A percentile compares a stretch with the other conserved stretches of the same genome.
These are phyloP conservation scores for Lachnellula willkommii DNA, from an alignment of 2,329 filamentous ascomycete species.

Conservation along the genomic window DNA sequence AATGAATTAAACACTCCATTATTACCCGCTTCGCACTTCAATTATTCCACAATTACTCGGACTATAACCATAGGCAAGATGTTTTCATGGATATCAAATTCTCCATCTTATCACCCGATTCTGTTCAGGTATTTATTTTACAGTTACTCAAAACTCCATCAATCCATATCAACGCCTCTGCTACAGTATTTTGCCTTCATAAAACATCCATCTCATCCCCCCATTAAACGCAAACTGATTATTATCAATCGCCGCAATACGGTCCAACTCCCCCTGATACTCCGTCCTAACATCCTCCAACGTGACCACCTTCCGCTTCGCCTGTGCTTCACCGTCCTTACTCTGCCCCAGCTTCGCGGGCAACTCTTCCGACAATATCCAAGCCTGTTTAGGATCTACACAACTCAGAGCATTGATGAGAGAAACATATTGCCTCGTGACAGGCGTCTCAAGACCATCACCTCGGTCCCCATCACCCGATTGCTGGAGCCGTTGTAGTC, in stretches of 20 bases:
- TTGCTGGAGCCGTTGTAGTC: slow-evolving; percentile 56
- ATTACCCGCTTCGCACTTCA: not conserved
- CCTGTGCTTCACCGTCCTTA: slow-evolving; percentile 4
- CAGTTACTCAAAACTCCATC: slow-evolving; percentile 10
- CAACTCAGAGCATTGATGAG: slow-evolving; percentile 91
- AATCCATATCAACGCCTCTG: slow-evolving; percentile 6
- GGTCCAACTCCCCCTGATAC: slow-evolving; percentile 85
- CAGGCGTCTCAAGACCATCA: slow-evolving; percentile 57
- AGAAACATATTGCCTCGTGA: slow-evolving; percentile 75
- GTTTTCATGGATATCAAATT: slow-evolving; percentile 8
- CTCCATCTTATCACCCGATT: slow-evolving; percentile 5
- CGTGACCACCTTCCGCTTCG: slow-evolving; percentile 72
- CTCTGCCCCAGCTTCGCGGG: slow-evolving; percentile 29
- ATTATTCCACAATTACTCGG: not conserved
- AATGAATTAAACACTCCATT: slow-evolving; percentile 1
- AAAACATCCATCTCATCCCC: slow-evolving; percentile 37
- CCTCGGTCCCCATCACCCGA: slow-evolving; percentile 53
- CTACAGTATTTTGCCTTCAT: slow-evolving; percentile 17
- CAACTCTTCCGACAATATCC: slow-evolving; percentile 58
- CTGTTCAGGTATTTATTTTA: slow-evolving; percentile 11
- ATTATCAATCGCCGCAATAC: slow-evolving; percentile 79
- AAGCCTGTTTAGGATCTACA: slow-evolving; percentile 75
- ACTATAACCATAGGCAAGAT: not conserved
- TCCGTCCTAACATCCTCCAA: slow-evolving; percentile 80
- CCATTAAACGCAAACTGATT: slow-evolving; percentile 76